Conservation (phyloP, 2,329 filamentous ascomycete genomes). For the Colletotrichum falcatum region DNA sequence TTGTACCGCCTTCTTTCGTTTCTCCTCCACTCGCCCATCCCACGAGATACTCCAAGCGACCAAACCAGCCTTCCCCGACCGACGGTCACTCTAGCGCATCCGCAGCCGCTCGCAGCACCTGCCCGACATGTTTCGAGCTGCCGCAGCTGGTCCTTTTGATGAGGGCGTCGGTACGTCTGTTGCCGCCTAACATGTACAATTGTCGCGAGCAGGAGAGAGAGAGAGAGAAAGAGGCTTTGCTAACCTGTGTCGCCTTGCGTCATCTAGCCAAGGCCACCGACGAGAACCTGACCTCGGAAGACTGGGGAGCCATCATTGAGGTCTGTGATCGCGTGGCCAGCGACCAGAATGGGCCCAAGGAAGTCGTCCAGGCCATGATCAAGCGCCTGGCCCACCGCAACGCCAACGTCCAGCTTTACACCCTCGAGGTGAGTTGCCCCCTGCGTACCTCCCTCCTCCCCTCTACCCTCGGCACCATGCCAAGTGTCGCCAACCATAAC, state of each 20-base stretch:
- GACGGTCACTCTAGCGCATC: constrained; percentile 9
- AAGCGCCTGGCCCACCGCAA: constrained; percentile 93
- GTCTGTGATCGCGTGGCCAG: constrained; percentile 70
- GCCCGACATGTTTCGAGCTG: constrained; percentile 68
- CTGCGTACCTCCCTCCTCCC: not conserved
- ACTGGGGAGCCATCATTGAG: constrained; percentile 74
- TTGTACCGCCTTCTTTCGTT: not conserved
- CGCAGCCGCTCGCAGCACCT: constrained; percentile 36
- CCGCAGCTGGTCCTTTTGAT: constrained; percentile 69
- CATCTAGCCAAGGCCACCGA: constrained; percentile 82
- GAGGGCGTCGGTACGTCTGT: constrained; percentile 66
- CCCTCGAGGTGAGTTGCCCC: constrained; percentile 74
- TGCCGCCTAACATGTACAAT: not conserved
- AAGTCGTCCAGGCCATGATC: constrained; percentile 90
- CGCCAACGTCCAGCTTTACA: constrained; percentile 96
- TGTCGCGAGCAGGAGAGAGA: too few relatives aligned
- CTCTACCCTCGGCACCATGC: not conserved
- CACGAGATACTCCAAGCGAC: constrained; percentile 4
- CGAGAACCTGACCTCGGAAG: constrained; percentile 92
- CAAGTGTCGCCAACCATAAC: not conserved
- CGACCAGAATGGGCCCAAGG: constrained; percentile 75
- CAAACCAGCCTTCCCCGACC: constrained; percentile 1
- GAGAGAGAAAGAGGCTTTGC: not conserved
- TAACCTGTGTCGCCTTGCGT: not conserved
- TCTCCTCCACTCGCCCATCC: not conserved